A percentile compares a stretch with the other conserved stretches of the same genome.
Evolutionary conservation across 306 rosid species (phyloP).

Genomic region (Cicer arietinum): DNA sequence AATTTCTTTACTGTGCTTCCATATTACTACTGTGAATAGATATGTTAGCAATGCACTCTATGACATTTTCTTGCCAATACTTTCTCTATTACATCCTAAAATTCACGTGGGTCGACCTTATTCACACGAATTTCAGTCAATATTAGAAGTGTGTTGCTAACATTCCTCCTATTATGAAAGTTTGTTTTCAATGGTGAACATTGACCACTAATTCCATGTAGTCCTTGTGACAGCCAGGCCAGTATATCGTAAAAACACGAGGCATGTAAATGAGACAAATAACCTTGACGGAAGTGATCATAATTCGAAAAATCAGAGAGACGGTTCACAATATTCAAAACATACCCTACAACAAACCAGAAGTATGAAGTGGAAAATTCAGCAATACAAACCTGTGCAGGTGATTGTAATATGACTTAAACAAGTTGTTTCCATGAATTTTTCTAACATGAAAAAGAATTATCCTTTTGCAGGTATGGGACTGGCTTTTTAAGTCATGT

Average conservation of each 20-base stretch:
- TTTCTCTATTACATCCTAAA: not conserved
- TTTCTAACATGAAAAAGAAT: not conserved
- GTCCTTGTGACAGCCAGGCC: slow-evolving; percentile 82
- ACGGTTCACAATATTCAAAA: slow-evolving; percentile 43
- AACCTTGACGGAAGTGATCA: slow-evolving; percentile 31
- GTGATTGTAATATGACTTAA: slow-evolving; percentile 36
- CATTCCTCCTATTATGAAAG: not conserved
- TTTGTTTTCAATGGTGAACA: not conserved
- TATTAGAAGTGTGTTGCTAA: not conserved
- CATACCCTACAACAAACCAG: slow-evolving; percentile 57
- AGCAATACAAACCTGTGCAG: slow-evolving; percentile 63
- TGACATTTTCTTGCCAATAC: not conserved
- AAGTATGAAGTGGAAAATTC: slow-evolving; percentile 64
- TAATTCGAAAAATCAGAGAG: slow-evolving; percentile 42
- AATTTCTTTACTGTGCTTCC: not conserved
- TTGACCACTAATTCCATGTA: slow-evolving; percentile 38
- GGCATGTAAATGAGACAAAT: slow-evolving; percentile 34
- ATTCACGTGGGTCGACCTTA: not conserved
- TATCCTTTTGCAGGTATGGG: slow-evolving; percentile 67
- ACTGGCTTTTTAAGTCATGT: slow-evolving; percentile 81
- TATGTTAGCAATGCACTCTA: not conserved
- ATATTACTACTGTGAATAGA: not conserved
- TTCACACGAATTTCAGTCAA: not conserved
- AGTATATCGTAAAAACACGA: slow-evolving; percentile 53
- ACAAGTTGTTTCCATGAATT: not conserved